Evolutionary conservation across 2,329 filamentous ascomycete species (phyloP).

Genomic region (Talaromyces funiculosus): DNA sequence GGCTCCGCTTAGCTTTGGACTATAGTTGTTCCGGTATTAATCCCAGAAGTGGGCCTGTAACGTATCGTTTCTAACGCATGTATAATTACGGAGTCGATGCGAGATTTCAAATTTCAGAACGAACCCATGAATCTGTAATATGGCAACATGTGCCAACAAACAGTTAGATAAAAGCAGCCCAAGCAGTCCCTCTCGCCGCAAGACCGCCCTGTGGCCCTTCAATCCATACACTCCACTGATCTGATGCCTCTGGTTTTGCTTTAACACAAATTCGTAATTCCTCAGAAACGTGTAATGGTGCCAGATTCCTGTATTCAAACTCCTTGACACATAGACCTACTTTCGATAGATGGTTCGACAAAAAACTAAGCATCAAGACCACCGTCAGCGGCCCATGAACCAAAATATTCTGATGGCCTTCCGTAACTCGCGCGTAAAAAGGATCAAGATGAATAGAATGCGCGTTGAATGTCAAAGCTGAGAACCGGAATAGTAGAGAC

Average conservation of each 20-base stretch:
- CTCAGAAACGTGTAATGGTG: conserved; percentile 72
- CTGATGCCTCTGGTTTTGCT: conserved; percentile 28
- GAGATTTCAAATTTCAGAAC: background rate
- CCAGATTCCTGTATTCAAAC: conserved; percentile 74
- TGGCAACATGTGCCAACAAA: too few relatives aligned
- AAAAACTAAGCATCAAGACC: conserved; percentile 65
- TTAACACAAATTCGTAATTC: conserved; percentile 64
- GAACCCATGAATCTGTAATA: background rate
- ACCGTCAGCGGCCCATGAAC: conserved; percentile 84
- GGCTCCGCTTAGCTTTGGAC: conserved; percentile 7
- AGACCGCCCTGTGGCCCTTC: conserved; percentile 57
- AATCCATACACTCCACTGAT: conserved; percentile 58
- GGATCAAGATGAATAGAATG: conserved; percentile 84
- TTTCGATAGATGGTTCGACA: conserved; percentile 51
- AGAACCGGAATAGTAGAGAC: conserved; percentile 80
- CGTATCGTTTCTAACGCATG: background rate
- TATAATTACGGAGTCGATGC: background rate
- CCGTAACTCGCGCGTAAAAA: conserved; percentile 61
- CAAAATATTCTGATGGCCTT: conserved; percentile 69
- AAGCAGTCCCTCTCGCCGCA: conserved; percentile 55
- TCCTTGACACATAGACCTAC: conserved; percentile 40
- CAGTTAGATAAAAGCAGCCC: conserved; percentile 12
- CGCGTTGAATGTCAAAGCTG: conserved; percentile 84
- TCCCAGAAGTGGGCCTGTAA: background rate
- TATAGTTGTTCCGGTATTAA: conserved; percentile 6